phyloP scores from a whole-genome alignment of 2,329 filamentous ascomycete genomes.

The Penicillium sclerotigenum region DNA sequence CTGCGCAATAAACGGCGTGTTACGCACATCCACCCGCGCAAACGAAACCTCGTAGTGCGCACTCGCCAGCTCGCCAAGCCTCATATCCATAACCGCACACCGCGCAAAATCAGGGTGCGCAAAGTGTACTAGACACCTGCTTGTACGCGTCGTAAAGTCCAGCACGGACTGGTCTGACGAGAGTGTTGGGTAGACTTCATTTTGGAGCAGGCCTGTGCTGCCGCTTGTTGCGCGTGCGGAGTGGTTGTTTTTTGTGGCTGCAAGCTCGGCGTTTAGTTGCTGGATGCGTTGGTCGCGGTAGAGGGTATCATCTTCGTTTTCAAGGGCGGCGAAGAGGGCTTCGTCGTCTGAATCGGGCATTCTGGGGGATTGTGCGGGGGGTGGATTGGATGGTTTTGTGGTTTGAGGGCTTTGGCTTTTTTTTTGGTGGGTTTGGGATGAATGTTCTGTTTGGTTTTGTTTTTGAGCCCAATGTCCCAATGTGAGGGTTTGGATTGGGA shows the following conservation, averaged over 20 bases:
- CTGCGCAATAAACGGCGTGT: constrained; percentile 48
- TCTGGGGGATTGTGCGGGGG: constrained; percentile 19
- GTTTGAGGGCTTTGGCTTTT: not conserved
- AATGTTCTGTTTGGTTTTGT: not conserved
- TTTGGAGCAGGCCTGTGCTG: constrained; percentile 21
- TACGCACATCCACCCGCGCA: constrained; percentile 45
- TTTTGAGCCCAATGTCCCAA: not conserved
- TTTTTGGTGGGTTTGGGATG: not conserved
- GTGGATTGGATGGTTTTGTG: not conserved
- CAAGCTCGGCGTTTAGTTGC: constrained; percentile 57
- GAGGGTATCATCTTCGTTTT: constrained; percentile 51
- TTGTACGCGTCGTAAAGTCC: constrained; percentile 58
- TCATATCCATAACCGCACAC: constrained; percentile 60
- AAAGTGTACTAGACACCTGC: constrained; percentile 61
- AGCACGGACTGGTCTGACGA: constrained; percentile 56
- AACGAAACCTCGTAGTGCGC: constrained; percentile 45
- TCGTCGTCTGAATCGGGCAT: constrained; percentile 55
- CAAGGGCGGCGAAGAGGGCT: constrained; percentile 57
- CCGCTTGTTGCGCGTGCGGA: constrained; percentile 34
- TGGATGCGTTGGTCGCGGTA: constrained; percentile 58
- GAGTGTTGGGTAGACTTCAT: constrained; percentile 39
- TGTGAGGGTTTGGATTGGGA: not conserved
- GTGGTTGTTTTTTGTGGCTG: constrained; percentile 45
- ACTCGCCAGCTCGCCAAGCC: constrained; percentile 48
- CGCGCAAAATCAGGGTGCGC: constrained; percentile 62